These are phyloP conservation scores for Hordeum vulgare DNA, from an alignment of 176 grass and related monocot genomes.

Conservation along the genomic window DNA sequence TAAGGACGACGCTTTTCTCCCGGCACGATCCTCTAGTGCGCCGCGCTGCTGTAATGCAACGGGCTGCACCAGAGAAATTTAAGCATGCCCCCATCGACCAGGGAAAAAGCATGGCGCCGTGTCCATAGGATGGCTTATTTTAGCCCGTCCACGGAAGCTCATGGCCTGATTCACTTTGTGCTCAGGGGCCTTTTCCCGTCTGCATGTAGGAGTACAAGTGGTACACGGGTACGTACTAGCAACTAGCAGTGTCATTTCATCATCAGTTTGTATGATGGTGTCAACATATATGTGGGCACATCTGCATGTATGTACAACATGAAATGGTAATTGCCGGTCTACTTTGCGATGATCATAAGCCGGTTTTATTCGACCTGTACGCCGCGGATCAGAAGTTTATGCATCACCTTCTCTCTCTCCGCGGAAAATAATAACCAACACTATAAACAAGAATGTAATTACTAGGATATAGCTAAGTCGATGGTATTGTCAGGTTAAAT, in stretches of 20 bases:
- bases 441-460: background rate
- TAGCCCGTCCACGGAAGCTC: background rate
- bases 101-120: background rate
- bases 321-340: background rate
- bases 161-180: background rate
- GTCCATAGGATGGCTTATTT: background rate
- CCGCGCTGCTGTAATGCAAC: conserved; percentile 43
- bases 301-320: background rate
- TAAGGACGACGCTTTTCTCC: conserved; percentile 7
- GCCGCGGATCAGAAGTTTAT: conserved; percentile 16
- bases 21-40: conserved; percentile 17
- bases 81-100: background rate
- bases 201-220: background rate
- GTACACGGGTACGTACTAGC: background rate
- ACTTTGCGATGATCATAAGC: background rate
- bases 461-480: background rate
- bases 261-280: background rate
- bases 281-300: conserved; percentile 11
- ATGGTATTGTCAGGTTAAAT: conserved; percentile 6
- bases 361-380: conserved; percentile 26
- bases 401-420: conserved; percentile 12
- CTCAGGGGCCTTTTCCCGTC: background rate
- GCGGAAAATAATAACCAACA: conserved; percentile 31
- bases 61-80: background rate
- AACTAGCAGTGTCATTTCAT: background rate